Percentiles rank a stretch among this genome's conserved stretches.
Evolutionary conservation across 2,329 filamentous ascomycete species (phyloP).

Genomic region (Cordyceps cateniannulata): DNA sequence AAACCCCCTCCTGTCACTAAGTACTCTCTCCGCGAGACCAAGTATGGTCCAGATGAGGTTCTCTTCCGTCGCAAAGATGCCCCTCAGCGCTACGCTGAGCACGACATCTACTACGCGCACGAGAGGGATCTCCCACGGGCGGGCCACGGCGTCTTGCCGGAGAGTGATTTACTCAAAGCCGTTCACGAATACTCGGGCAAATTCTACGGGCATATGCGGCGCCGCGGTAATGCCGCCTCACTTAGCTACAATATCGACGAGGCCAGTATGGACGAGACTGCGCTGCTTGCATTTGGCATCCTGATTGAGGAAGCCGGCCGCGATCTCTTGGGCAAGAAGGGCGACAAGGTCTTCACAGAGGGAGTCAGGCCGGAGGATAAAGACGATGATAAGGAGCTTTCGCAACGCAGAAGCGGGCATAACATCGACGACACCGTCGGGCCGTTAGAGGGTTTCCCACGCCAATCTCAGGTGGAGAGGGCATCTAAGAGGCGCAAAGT

Average conservation of each 20-base stretch:
- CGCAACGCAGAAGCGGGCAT: not conserved
- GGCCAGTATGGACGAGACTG: constrained; percentile 70
- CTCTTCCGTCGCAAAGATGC: constrained; percentile 61
- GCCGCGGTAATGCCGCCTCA: constrained; percentile 1
- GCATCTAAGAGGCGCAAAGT: constrained; percentile 1
- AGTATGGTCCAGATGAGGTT: constrained; percentile 61
- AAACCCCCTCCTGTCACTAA: constrained; percentile 18
- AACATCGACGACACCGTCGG: not conserved
- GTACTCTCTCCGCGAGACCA: constrained; percentile 13
- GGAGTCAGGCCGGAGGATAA: constrained; percentile 21
- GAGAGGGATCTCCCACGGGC: constrained; percentile 45
- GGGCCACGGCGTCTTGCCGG: constrained; percentile 49
- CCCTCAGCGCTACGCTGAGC: constrained; percentile 61
- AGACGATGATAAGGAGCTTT: not conserved
- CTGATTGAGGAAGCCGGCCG: constrained; percentile 64
- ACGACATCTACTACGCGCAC: constrained; percentile 64
- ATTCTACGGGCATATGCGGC: constrained; percentile 43
- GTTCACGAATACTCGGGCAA: constrained; percentile 62
- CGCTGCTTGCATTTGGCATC: constrained; percentile 67
- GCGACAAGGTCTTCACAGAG: constrained; percentile 68
- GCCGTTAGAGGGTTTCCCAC: not conserved
- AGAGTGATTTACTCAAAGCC: constrained; percentile 62
- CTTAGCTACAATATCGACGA: constrained; percentile 36
- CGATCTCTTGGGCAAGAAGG: constrained; percentile 54
- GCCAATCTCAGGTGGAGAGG: not conserved